Conservation (phyloP, 1,139 yeast genomes). For the Lizanozyma gosingica region DNA sequence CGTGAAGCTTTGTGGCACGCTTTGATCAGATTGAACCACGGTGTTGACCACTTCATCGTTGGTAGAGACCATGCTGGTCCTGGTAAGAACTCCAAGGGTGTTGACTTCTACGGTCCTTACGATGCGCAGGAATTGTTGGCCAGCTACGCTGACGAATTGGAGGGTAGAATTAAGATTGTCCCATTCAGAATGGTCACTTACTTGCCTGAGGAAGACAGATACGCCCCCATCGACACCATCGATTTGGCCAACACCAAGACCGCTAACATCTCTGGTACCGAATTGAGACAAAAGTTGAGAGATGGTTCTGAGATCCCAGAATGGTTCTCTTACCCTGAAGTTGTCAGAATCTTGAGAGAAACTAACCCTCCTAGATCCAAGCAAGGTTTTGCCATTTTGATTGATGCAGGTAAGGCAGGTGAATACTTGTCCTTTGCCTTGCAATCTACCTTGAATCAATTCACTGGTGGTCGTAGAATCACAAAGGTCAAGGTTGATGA, state of each 20-base stretch:
- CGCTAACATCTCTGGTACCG: conserved; percentile 91
- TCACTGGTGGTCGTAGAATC: conserved; percentile 78
- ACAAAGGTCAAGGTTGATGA: conserved; percentile 46
- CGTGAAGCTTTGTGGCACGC: conserved; percentile 99
- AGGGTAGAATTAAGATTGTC: conserved; percentile 64
- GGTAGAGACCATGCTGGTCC: conserved; percentile 99
- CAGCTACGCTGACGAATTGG: conserved; percentile 64
- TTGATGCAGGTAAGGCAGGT: conserved; percentile 34
- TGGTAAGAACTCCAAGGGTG: conserved; percentile 87
- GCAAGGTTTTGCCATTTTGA: conserved; percentile 76
- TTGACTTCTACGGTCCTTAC: conserved; percentile 92
- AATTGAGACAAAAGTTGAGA: conserved; percentile 78
- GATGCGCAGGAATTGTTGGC: conserved; percentile 91
- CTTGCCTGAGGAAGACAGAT: conserved; percentile 90
- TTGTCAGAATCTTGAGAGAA: conserved; percentile 81
- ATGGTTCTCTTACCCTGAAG: conserved; percentile 97
- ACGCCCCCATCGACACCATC: conserved; percentile 91
- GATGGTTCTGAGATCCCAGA: conserved; percentile 86
- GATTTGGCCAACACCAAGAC: conserved; percentile 67
- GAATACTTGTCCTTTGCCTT: conserved; percentile 66
- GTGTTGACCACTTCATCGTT: conserved; percentile 94
- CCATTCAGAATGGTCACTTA: conserved; percentile 97
- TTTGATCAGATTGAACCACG: conserved; percentile 89
- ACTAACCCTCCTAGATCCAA: conserved; percentile 85
- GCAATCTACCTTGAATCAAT: conserved; percentile 85